These are phyloP conservation scores for Rubus idaeus DNA, from an alignment of 306 rosid genomes.

Conservation along the genomic window DNA sequence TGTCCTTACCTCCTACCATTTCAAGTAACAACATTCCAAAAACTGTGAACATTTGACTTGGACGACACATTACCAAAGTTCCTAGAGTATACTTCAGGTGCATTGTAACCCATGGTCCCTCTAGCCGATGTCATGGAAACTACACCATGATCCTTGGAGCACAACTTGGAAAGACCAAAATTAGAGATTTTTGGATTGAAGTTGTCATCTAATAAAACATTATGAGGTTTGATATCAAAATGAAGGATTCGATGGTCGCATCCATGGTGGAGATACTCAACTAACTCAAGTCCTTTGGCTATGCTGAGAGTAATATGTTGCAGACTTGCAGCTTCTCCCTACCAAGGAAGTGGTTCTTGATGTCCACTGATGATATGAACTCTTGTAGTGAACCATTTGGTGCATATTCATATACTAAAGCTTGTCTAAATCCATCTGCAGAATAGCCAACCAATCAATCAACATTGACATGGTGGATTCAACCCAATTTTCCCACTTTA, in stretches of 20 bases:
- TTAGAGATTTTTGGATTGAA: neutral
- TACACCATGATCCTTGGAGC: neutral
- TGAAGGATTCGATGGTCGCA: neutral
- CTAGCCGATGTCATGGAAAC: neutral
- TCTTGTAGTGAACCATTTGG: too few species aligned
- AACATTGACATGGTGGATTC: too few species aligned
- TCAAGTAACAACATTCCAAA: neutral
- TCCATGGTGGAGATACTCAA: neutral
- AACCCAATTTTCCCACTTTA: too few species aligned
- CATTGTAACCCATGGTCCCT: neutral
- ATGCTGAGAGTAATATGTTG: neutral
- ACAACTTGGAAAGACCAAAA: neutral
- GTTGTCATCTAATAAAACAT: neutral
- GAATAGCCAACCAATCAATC: too few species aligned
- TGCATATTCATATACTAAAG: too few species aligned
- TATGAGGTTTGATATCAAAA: neutral
- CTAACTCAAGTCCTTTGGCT: too few species aligned
- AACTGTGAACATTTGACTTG: neutral
- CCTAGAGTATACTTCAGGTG: neutral
- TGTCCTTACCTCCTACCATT: neutral
- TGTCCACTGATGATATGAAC: too few species aligned
- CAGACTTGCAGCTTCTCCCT: conserved; percentile 1
- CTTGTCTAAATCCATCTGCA: too few species aligned
- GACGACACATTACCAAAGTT: neutral
- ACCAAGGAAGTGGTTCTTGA: too few species aligned